Base-by-base conservation (phyloP, 176 grass and related monocot species). In the Eremochloa ophiuroides region DNA sequence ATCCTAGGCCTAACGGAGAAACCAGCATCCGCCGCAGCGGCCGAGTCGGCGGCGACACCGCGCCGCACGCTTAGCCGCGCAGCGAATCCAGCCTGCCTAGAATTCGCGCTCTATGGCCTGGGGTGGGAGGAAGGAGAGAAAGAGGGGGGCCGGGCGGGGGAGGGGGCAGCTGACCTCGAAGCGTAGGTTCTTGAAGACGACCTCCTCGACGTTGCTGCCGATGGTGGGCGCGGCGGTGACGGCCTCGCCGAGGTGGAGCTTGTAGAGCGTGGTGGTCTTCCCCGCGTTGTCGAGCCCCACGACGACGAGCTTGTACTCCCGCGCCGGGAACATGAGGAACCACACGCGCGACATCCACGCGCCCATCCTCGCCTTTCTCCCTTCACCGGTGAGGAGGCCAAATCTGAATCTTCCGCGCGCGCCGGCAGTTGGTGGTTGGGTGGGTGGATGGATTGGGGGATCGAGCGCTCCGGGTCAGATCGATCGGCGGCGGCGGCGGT, bases 221-320 rank as follows among this genome's bases (percentile, higher is more conserved):
- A 99, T 91, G 71, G 93, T 99, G 48, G 96, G 96, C 13, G 85
- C 94, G 43, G 91, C 94, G 85, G 91, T 99, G 39, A 99, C 93
- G 34, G 94, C 96, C 87, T 99, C 93, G 63, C 96, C 96, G 10
- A 99, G 91, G 78, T 99, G 93, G 75, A 99, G 81, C 76, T 99
- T 99, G 86, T 99, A 99, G 33, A 93, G 93, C 28, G 96, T 95
- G 55, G 96, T 99, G 60, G 96, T 99, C 87, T 95, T 99, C 8
- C 93, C 93, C 12, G 96, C 93, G 85, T 99, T 99, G 85, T 99
- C 96, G 39, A 99, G 86, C 33, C 96, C 93, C 11, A 99, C 93
- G 3, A 99, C 93, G 23, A 99, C 93, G 76, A 99, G 94, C 93
- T 99, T 99, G 85, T 95, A 99, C 96, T 99, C 96, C 73, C 88